Conservation (phyloP, 202 grass and related monocot species). For the Schoenoplectus triqueter region DNA sequence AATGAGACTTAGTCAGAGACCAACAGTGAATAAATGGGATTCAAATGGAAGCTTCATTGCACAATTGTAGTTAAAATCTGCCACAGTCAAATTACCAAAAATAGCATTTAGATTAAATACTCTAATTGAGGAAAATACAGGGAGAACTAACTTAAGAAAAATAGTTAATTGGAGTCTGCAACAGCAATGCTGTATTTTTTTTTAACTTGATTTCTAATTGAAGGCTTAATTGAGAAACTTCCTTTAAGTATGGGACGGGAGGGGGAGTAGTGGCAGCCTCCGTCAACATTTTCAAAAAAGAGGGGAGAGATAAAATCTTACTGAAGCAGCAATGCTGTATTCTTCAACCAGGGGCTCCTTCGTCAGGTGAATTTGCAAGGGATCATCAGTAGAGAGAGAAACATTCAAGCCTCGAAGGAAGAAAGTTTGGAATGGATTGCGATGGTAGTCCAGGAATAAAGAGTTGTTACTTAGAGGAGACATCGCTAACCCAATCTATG, state of each 20-base stretch:
- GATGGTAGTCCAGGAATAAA: constrained; percentile 85
- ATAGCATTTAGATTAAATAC: neutral
- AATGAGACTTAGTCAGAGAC: neutral
- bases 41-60: neutral
- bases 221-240: constrained; percentile 6
- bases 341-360: constrained; percentile 99
- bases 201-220: neutral
- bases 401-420: constrained; percentile 85
- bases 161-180: neutral
- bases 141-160: neutral
- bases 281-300: too few species aligned
- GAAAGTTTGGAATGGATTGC: constrained; percentile 89
- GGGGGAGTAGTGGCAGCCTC: too few species aligned
- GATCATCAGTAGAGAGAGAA: constrained; percentile 95
- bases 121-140: neutral
- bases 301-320: constrained; percentile 32
- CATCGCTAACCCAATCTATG: constrained; percentile 92
- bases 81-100: neutral
- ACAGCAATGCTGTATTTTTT: constrained; percentile 15
- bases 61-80: neutral
- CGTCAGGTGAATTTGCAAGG: constrained; percentile 90
- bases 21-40: neutral
- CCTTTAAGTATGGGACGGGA: neutral
- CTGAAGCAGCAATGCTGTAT: constrained; percentile 91
- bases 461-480: constrained; percentile 98